These are phyloP conservation scores for Lyophyllum shimeji DNA, from an alignment of 768 basidiomycete species.

Conservation along the genomic window DNA sequence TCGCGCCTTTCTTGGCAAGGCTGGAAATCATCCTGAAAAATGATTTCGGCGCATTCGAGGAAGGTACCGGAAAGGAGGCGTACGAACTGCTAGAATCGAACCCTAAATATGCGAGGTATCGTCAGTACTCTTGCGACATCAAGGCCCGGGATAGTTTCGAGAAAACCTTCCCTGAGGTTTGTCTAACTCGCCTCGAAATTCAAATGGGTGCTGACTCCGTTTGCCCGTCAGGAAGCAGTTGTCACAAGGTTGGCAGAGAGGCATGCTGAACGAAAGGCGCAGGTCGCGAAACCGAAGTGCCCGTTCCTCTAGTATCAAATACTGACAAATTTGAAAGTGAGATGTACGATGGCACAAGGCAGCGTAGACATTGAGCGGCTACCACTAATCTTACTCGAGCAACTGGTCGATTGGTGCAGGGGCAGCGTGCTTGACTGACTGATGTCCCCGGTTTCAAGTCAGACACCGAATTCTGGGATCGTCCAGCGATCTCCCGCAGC, in stretches of 20 bases:
- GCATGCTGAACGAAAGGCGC: neutral
- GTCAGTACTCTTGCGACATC: constrained; percentile 46
- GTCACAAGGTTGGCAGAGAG: no score
- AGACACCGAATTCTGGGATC: neutral
- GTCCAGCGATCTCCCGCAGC: constrained; percentile 73
- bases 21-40: constrained; percentile 42
- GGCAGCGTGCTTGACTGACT: no score
- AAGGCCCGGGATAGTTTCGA: constrained; percentile 53
- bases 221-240: no score
- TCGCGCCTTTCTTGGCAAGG: constrained; percentile 63
- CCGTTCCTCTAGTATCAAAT: no score
- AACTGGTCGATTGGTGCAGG: no score
- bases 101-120: constrained; percentile 49
- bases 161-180: constrained; percentile 54
- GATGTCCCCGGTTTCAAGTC: neutral
- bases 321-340: no score
- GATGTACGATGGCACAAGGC: no score
- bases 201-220: constrained; percentile 45
- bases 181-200: constrained; percentile 35
- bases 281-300: neutral
- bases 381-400: no score
- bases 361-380: no score
- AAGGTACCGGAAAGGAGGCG: constrained; percentile 45
- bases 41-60: constrained; percentile 50
- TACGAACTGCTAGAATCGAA: constrained; percentile 40